Evolutionary conservation across 495 filamentous ascomycete species (phyloP), one percentile per base, ranked within the genome.

Genomic region (Venustampulla echinocandica): DNA sequence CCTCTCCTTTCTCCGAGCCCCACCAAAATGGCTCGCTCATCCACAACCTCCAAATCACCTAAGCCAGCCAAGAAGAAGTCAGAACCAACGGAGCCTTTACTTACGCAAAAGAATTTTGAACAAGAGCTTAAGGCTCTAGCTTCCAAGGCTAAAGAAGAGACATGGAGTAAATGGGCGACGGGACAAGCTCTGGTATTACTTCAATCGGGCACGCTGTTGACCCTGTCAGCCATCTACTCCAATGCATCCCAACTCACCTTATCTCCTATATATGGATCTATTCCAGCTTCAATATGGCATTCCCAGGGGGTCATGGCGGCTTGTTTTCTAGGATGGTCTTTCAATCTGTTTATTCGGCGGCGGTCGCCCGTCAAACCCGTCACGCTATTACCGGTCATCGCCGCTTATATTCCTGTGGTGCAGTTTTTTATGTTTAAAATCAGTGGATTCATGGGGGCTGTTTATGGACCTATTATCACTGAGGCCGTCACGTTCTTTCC

Each of bases 191-290:
- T 53, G 53, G 40, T 61, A 6, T 32, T 38, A 6, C 48, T 64
- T 6, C 66, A 73, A 44, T 60, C 61, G 21, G 49, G 58, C 41
- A 56, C 64, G 4, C 61, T 89, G 40, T 71, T 93, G 49, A 49
- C 75, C 18, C 73, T 92, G 35, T 73, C 80, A n/a, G 88, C 85
- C 1, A 60, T 83, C 36, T 83, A 76, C 49, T 85, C 87, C 17
- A 80, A 79, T 44, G 76, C 87, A 43, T 92, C 87, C 19, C 72
- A 83, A 53, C 67, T 87, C 50, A 78, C 73, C 4, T 64, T 97
- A 25, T 81, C 85, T 17, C 92, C 90, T 2, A 83, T 90, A 17
- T 97, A 93, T 66, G 90, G 90, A 18, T 75, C 80, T 13, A 80
- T 88, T 18, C 81, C 90, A 9, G 62, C 87, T 1, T 73, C 77